Evolutionary conservation across 2,329 filamentous ascomycete species (phyloP), one percentile per base, ranked within the genome.

Genomic region (Fusarium sp.): DNA sequence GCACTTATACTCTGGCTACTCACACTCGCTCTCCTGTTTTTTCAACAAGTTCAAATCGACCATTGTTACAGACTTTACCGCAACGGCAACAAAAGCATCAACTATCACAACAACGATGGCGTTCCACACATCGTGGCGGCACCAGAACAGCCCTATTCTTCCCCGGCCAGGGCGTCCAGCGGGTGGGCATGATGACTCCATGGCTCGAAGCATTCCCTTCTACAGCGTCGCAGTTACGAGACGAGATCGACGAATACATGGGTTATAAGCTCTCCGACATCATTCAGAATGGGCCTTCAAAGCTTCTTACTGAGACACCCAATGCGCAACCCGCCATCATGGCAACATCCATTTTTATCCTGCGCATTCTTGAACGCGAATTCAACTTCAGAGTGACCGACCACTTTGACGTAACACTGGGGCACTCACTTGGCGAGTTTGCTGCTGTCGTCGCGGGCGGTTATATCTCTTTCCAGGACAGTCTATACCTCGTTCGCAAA

Each of bases 281-380:
- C 64, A 97, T 98, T 74, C 90, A 91, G 65, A 85, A 93, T 32
- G 95, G 95, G 1, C 93, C 95, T 3, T 93, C 92, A 74, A 90
- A 89, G 60, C 83, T 86, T 55, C 89, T 98, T 60, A 97, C 93
- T 42, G 88, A 89, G 62, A 98, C 95, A 7, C 89, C 92, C 71
- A 95, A 97, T 79, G 93, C 95, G 7, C 95, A 98, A 81, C 95
- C 95, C 3, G 95, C 95, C 75, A 97, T 98, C 81, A 97, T 98
- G 94, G 93, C 94, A 17, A 96, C 94, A 7, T 97, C 93, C 32
- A 91, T 98, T 78, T 88, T 97, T 64, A 97, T 98, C 77, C 87
- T 98, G 59, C 91, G 93, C 60, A 90, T 98, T 66, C 87, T 98
- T 70, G 94, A 98, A 83, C 85, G 88, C 67, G 93, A 97, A 73